phyloP scores from a whole-genome alignment of 73 alveolate species.

The Paramecium primaurelia region DNA sequence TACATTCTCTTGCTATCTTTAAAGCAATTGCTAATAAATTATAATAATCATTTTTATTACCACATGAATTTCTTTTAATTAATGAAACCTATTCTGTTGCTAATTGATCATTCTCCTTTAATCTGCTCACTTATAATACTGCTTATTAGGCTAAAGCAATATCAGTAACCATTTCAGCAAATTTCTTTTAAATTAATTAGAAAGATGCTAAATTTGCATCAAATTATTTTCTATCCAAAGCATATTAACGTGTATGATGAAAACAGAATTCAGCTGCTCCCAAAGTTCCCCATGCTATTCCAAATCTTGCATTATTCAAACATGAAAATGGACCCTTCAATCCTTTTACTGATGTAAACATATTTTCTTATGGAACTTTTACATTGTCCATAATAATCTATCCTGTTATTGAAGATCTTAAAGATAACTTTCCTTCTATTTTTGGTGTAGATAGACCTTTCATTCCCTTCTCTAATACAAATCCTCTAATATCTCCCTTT shows the following conservation, averaged over 20 bases:
- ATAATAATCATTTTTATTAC: not conserved
- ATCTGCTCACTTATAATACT: conserved; percentile 65
- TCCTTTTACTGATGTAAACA: conserved; percentile 74
- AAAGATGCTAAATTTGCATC: conserved; percentile 79
- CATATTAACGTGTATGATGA: conserved; percentile 75
- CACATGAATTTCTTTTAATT: conserved; percentile 90
- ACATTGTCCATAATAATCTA: conserved; percentile 95
- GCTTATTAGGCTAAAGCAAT: conserved; percentile 80
- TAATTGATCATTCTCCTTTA: conserved; percentile 77
- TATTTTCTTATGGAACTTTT: conserved; percentile 81
- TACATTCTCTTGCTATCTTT: conserved; percentile 84
- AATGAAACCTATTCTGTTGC: conserved; percentile 91
- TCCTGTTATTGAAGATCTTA: conserved; percentile 91
- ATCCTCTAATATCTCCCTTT: conserved; percentile 82
- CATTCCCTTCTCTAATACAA: conserved; percentile 82
- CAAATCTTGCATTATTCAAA: conserved; percentile 89
- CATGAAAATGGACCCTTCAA: conserved; percentile 96
- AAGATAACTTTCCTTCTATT: conserved; percentile 90
- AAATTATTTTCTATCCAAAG: conserved; percentile 76
- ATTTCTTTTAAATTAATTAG: conserved; percentile 78
- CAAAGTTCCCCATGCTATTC: conserved; percentile 96
- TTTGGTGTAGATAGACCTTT: conserved; percentile 91
- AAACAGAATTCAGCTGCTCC: conserved; percentile 96
- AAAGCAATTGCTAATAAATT: conserved; percentile 53
- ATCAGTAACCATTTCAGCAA: conserved; percentile 87